A percentile compares a stretch with the other conserved stretches of the same genome.
Conservation (phyloP, 2,329 filamentous ascomycete genomes). For the Trichoderma polysporum region DNA sequence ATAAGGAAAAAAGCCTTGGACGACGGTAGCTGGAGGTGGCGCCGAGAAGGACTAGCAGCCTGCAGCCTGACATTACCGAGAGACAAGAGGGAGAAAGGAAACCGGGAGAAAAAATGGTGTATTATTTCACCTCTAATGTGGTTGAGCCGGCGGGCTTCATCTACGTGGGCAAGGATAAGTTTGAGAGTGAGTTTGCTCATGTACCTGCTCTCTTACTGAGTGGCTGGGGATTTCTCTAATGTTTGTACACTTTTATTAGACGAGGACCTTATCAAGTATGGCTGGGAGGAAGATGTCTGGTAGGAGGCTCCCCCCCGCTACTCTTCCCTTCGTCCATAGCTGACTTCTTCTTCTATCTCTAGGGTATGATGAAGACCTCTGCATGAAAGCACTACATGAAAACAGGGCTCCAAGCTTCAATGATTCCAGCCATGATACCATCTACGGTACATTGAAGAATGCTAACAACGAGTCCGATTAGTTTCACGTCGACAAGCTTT, state of each 20-base stretch:
- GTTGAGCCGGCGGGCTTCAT: conserved; percentile 82
- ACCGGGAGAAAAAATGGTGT: conserved; percentile 67
- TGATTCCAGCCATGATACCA: background rate
- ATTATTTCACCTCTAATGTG: conserved; percentile 87
- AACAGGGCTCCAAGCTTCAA: background rate
- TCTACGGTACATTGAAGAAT: background rate
- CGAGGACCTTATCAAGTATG: conserved; percentile 92
- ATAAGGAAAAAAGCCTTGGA: background rate
- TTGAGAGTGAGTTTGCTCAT: conserved; percentile 71
- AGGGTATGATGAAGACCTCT: conserved; percentile 29
- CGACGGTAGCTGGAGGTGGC: background rate
- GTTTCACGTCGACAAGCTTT: conserved; percentile 98
- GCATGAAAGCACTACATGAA: background rate
- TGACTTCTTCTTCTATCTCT: conserved; percentile 9
- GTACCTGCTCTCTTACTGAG: background rate
- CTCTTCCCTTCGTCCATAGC: background rate
- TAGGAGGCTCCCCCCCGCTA: conserved; percentile 40
- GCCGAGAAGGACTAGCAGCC: background rate
- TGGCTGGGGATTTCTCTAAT: background rate
- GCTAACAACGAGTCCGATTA: conserved; percentile 33
- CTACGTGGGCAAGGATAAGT: conserved; percentile 98
- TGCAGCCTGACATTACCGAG: background rate
- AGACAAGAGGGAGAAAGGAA: background rate
- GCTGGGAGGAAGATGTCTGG: conserved; percentile 96
- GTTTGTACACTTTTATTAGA: conserved; percentile 53